A percentile compares a stretch with the other conserved stretches of the same genome.
phyloP scores from a whole-genome alignment of 352 stramenopile genomes.

The Globisporangium mamillatum region DNA sequence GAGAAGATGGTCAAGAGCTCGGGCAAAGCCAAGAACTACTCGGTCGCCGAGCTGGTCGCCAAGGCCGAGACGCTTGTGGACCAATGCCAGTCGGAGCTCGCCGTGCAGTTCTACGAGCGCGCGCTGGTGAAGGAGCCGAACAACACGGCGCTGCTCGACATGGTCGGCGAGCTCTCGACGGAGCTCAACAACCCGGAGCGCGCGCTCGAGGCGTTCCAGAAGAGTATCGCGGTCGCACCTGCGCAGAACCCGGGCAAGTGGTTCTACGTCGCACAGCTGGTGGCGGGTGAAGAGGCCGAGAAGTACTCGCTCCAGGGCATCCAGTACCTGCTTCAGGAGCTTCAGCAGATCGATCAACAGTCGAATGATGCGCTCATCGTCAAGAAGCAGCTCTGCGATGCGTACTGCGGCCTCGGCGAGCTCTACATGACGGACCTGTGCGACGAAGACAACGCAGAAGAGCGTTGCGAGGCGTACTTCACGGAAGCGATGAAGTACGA shows the following conservation, averaged over 20 bases:
- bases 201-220: conserved; percentile 64
- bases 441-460: conserved; percentile 91
- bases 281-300: conserved; percentile 68
- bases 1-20: conserved; percentile 30
- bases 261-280: conserved; percentile 83
- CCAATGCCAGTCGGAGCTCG: conserved; percentile 80
- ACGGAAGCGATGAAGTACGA: conserved; percentile 89
- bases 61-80: conserved; percentile 85
- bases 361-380: conserved; percentile 57
- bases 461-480: conserved; percentile 89
- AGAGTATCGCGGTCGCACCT: conserved; percentile 65
- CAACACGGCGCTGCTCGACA: conserved; percentile 72
- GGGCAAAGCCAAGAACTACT: conserved; percentile 36
- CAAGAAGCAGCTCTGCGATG: conserved; percentile 92
- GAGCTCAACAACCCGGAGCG: conserved; percentile 82
- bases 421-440: conserved; percentile 98
- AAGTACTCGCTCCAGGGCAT: conserved; percentile 72
- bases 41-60: conserved; percentile 68
- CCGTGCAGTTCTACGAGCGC: conserved; percentile 83
- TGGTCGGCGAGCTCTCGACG: conserved; percentile 76
- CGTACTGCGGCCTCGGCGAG: conserved; percentile 94
- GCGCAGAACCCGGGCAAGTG: conserved; percentile 79
- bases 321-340: conserved; percentile 54
- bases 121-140: conserved; percentile 63
- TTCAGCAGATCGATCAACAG: conserved; percentile 34